Evolutionary conservation across 2,329 filamentous ascomycete genomes (phyloP).

Genomic region (Niveomyces coronatus): DNA sequence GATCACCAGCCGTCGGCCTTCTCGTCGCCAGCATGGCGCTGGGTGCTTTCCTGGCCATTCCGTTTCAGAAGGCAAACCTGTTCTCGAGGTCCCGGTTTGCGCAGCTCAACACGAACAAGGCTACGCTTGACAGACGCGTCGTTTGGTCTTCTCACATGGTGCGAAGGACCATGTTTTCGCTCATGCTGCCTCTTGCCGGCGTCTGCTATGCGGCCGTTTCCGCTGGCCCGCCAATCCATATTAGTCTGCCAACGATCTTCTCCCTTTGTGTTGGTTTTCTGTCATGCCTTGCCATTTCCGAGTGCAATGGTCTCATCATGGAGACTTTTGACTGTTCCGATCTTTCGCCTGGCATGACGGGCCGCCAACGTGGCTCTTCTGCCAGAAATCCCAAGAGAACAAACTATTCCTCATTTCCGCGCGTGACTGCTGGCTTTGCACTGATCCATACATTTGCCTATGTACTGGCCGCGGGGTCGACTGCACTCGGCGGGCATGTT

Average conservation of each 20-base stretch:
- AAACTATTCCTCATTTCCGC: constrained; percentile 68
- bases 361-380: constrained; percentile 35
- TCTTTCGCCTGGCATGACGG: constrained; percentile 60
- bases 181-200: constrained; percentile 55
- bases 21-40: constrained; percentile 56
- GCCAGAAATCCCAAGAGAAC: constrained; percentile 37
- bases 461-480: constrained; percentile 56
- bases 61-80: constrained; percentile 60
- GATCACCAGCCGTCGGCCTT: constrained; percentile 54
- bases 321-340: constrained; percentile 75
- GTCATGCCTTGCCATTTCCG: constrained; percentile 61
- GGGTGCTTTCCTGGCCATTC: constrained; percentile 59
- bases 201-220: constrained; percentile 59
- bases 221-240: constrained; percentile 47
- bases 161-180: constrained; percentile 56
- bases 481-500: constrained; percentile 56
- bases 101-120: constrained; percentile 51
- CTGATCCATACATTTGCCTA: constrained; percentile 61
- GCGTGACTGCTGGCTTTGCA: constrained; percentile 62
- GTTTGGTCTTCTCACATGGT: constrained; percentile 64
- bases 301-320: constrained; percentile 71
- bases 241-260: constrained; percentile 55
- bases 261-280: constrained; percentile 59
- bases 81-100: constrained; percentile 55
- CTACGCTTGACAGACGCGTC: constrained; percentile 53